phyloP scores from a whole-genome alignment of 345 rosid genomes.

The Eucalyptus regnans region DNA sequence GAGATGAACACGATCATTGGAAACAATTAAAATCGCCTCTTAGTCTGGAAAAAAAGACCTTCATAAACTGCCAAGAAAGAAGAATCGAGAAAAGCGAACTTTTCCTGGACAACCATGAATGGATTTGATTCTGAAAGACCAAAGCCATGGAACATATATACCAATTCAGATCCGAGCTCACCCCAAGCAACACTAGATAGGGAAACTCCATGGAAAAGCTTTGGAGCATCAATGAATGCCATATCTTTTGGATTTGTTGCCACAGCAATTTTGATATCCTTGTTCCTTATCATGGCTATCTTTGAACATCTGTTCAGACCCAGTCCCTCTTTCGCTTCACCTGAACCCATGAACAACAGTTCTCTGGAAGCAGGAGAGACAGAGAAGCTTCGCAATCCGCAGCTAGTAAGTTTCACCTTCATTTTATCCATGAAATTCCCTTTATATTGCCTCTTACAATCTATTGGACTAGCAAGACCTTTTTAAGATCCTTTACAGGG shows the following conservation, averaged over 20 bases:
- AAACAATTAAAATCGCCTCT: background rate
- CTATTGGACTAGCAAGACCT: background rate
- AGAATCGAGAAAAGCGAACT: background rate
- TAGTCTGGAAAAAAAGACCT: background rate
- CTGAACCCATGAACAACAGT: constrained; percentile 8
- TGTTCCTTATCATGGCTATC: constrained; percentile 92
- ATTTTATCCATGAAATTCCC: background rate
- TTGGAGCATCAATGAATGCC: constrained; percentile 75
- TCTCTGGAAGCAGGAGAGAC: constrained; percentile 10
- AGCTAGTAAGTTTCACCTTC: constrained; percentile 20
- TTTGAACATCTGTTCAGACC: constrained; percentile 83
- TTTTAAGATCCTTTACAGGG: background rate
- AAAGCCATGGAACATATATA: constrained; percentile 48
- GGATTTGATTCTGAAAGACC: constrained; percentile 40
- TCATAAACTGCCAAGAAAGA: background rate
- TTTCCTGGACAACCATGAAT: constrained; percentile 15
- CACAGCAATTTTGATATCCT: constrained; percentile 76
- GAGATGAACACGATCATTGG: background rate
- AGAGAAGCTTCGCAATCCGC: constrained; percentile 25
- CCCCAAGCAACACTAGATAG: constrained; percentile 16
- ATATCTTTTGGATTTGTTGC: constrained; percentile 94
- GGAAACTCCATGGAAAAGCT: constrained; percentile 50
- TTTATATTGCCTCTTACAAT: background rate
- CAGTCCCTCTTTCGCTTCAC: constrained; percentile 51
- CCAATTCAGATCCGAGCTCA: constrained; percentile 27